Base-by-base conservation (phyloP, 768 basidiomycete species). In the Agaricus subrufescens region DNA sequence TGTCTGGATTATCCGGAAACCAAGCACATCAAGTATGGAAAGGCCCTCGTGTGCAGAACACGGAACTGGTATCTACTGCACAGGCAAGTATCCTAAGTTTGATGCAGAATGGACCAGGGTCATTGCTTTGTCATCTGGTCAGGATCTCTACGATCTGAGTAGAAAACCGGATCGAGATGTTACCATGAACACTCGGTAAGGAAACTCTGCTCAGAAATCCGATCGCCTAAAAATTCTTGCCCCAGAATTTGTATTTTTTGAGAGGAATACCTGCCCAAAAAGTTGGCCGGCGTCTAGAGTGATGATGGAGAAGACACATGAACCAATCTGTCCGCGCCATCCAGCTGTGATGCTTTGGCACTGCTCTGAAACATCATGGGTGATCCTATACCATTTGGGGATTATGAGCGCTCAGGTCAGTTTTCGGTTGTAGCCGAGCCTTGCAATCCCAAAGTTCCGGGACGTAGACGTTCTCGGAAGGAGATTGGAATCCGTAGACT, bases 341-440 rank as follows among this genome's bases (percentile, higher is more conserved):
- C 64, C 68, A 66, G 68, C 70, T 68, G 68, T 64, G 68, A 69
- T 57, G 65, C 60, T 67, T 67, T 56, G 61, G 51, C 40, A 42
- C 6, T 58, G 63, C 66, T 63, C 62, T 68, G 66, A 70, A 71
- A 72, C 68, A 73, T 72, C 69, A 70, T 63, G 61, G 64, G 61
- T 19, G 60, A 63, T 60, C 62, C 61, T 57, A 61, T 63, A 62
- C 59, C 55, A 65, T 69, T 67, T 68, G 70, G 69, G 65, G 62
- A 69, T 71, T 71, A 67, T 69, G 69, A 38, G 54, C 66, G 69
- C 68, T 64, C 63, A 63, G 60, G 64, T 63, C 63, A 30, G 37
- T 65, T 68, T 70, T 74, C 72, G 70, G 71, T 65, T 74, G 74
- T 79, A 73, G 75, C 77, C 75, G 75, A 73, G 80, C 71, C 67